Evolutionary conservation across 495 filamentous ascomycete species (phyloP).

Genomic region (Immersiella caudata): DNA sequence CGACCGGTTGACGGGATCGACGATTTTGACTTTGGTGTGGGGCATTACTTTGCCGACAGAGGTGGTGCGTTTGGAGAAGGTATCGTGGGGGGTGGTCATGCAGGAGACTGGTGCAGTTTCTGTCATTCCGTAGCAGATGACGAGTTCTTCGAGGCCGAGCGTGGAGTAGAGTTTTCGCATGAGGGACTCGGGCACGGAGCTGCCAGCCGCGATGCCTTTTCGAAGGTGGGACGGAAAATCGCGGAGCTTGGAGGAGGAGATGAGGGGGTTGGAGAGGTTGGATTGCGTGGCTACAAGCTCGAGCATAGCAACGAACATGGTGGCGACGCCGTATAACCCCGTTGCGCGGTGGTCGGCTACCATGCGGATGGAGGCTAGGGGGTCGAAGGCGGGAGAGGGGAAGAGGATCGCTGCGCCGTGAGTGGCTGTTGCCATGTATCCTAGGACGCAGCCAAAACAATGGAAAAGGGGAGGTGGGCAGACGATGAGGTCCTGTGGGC

Average conservation of each 20-base stretch:
- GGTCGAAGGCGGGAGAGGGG: slow-evolving; percentile 85
- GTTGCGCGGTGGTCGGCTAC: slow-evolving; percentile 78
- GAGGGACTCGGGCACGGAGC: slow-evolving; percentile 76
- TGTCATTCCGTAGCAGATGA: slow-evolving; percentile 99
- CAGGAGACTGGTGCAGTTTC: slow-evolving; percentile 90
- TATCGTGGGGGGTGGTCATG: slow-evolving; percentile 87
- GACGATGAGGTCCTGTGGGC: slow-evolving; percentile 63
- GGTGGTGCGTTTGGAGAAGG: slow-evolving; percentile 74
- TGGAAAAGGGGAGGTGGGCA: slow-evolving; percentile 74
- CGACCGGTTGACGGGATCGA: slow-evolving; percentile 61
- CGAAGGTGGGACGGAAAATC: slow-evolving; percentile 68
- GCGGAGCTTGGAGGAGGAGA: slow-evolving; percentile 34
- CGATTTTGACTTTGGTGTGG: slow-evolving; percentile 78
- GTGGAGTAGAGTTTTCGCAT: slow-evolving; percentile 77
- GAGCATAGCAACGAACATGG: slow-evolving; percentile 93
- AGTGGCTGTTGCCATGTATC: slow-evolving; percentile 92
- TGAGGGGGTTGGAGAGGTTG: slow-evolving; percentile 31
- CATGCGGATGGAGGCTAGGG: slow-evolving; percentile 66
- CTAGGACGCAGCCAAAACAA: slow-evolving; percentile 87
- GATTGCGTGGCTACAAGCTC: slow-evolving; percentile 65
- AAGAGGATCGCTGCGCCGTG: slow-evolving; percentile 85
- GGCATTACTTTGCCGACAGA: slow-evolving; percentile 79
- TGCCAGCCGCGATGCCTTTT: slow-evolving; percentile 92
- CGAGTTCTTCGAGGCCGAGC: slow-evolving; percentile 82
- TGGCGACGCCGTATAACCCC: slow-evolving; percentile 89